phyloP scores from a whole-genome alignment of 495 filamentous ascomycete genomes.

The Hyaloscypha variabilis region DNA sequence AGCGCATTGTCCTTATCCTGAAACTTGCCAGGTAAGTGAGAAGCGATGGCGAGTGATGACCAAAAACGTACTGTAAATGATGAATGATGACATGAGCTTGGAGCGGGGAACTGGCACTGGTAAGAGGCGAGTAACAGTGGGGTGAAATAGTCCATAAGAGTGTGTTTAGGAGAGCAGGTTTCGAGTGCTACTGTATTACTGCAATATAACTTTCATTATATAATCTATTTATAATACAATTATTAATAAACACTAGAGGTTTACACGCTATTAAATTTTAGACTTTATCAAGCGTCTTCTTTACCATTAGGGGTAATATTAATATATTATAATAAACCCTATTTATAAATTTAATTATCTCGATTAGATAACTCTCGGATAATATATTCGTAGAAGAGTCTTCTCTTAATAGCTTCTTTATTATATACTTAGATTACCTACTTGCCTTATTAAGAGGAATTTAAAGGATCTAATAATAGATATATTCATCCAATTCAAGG shows the following conservation, averaged over 20 bases:
- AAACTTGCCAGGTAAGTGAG: too few relatives aligned
- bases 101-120: too few relatives aligned
- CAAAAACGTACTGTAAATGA: too few relatives aligned
- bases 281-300: not conserved
- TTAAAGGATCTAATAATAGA: not conserved
- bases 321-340: not conserved
- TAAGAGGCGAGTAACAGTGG: too few relatives aligned
- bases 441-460: not conserved
- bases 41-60: too few relatives aligned
- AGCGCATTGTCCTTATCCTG: too few relatives aligned
- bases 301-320: not conserved
- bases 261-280: not conserved
- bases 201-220: not conserved
- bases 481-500: not conserved
- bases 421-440: not conserved
- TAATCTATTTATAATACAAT: not conserved
- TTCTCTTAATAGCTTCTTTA: conserved; percentile 1
- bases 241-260: not conserved
- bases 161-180: too few relatives aligned
- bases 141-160: too few relatives aligned
- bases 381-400: not conserved
- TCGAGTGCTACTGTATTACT: too few relatives aligned
- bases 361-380: not conserved
- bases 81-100: too few relatives aligned
- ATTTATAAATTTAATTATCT: not conserved